Conservation (phyloP, 2,329 filamentous ascomycete genomes). For the Aspergillus novofumigatus region DNA sequence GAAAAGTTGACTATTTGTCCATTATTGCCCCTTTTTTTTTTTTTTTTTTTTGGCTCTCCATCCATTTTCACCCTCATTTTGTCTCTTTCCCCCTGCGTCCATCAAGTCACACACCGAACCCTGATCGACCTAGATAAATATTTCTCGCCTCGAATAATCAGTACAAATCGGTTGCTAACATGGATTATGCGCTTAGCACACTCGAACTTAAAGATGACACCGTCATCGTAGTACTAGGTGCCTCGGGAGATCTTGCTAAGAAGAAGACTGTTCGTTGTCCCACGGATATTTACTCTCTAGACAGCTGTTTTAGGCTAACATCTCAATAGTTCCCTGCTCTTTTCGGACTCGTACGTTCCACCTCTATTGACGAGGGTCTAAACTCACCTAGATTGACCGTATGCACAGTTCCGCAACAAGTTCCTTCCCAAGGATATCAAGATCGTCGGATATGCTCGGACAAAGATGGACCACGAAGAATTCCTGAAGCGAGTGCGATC, state of each 20-base stretch:
- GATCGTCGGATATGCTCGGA: conserved; percentile 98
- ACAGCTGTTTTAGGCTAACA: conserved; percentile 17
- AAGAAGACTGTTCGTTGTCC: conserved; percentile 84
- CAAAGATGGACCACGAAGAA: conserved; percentile 98
- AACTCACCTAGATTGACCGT: conserved; percentile 12
- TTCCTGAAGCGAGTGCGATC: conserved; percentile 92
- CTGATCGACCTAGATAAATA: conserved; percentile 1
- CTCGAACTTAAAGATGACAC: conserved; percentile 99
- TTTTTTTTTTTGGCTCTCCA: background rate
- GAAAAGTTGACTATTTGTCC: background rate
- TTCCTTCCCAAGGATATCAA: conserved; percentile 94
- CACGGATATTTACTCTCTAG: background rate
- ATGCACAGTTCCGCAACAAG: conserved; percentile 84
- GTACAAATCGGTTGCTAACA: conserved; percentile 28
- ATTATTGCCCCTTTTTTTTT: too few relatives aligned
- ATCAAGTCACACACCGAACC: background rate
- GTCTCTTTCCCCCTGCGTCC: background rate
- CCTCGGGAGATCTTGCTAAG: conserved; percentile 96
- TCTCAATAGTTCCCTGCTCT: conserved; percentile 78
- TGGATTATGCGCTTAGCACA: conserved; percentile 54
- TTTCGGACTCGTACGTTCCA: conserved; percentile 81
- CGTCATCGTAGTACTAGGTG: conserved; percentile 90
- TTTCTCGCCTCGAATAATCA: background rate
- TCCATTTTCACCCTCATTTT: background rate
- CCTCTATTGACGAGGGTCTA: background rate